Percentiles rank a stretch among this genome's conserved stretches.
Evolutionary conservation across 768 basidiomycete genomes (phyloP).

Genomic region (Rhodotorula kratochvilovae): DNA sequence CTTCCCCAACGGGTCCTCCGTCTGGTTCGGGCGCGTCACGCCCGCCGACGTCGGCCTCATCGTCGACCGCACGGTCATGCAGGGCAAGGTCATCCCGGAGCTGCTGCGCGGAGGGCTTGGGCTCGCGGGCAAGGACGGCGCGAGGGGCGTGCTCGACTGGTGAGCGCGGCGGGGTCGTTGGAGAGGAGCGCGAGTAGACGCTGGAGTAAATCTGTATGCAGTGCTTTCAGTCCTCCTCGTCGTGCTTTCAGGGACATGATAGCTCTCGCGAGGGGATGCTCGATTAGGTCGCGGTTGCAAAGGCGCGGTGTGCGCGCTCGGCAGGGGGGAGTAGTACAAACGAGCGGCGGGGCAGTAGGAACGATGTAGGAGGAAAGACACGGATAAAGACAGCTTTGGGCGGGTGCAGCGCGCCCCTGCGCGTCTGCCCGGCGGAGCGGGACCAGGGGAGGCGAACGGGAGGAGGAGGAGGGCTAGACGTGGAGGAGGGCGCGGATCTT

Average conservation of each 20-base stretch:
- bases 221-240: not conserved
- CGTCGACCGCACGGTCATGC: constrained; percentile 75
- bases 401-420: no score
- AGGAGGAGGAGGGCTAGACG: not conserved
- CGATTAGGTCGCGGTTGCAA: not conserved
- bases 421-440: not conserved
- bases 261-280: not conserved
- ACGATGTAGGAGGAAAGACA: not conserved
- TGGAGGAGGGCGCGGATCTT: constrained; percentile 26
- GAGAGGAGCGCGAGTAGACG: not conserved
- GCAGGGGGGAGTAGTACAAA: not conserved
- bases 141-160: constrained; percentile 45
- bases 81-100: constrained; percentile 75
- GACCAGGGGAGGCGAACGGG: not conserved
- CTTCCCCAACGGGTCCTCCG: constrained; percentile 53
- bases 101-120: constrained; percentile 83
- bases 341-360: not conserved
- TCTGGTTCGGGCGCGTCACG: constrained; percentile 93
- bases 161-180: constrained; percentile 3
- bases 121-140: constrained; percentile 49
- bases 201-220: not conserved
- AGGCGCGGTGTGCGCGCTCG: no score
- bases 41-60: constrained; percentile 82
- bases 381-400: not conserved
- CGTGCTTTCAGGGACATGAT: not conserved